Evolutionary conservation across 2,329 filamentous ascomycete species (phyloP).

Genomic region (Zymoseptoria crescenta): DNA sequence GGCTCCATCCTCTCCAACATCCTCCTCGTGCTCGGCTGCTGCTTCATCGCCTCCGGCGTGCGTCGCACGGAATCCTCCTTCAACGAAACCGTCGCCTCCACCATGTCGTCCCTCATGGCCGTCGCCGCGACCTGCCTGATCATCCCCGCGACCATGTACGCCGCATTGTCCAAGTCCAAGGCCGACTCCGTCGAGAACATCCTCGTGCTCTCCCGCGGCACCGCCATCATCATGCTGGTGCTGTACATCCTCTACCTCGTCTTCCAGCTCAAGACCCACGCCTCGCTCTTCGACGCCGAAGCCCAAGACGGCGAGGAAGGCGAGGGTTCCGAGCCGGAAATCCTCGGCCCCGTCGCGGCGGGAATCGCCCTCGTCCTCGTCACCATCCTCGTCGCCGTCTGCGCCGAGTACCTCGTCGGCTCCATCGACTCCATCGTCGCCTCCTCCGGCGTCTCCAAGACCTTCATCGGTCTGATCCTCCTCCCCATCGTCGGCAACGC

Average conservation of each 20-base stretch:
- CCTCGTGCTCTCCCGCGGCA: constrained; percentile 45
- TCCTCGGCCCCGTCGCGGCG: constrained; percentile 39
- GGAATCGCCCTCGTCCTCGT: constrained; percentile 40
- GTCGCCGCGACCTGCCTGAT: constrained; percentile 48
- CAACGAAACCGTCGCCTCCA: constrained; percentile 69
- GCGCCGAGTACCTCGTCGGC: constrained; percentile 48
- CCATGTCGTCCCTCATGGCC: constrained; percentile 57
- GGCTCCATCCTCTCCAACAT: constrained; percentile 94
- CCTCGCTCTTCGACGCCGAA: constrained; percentile 40
- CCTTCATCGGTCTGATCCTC: constrained; percentile 50
- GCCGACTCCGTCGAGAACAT: constrained; percentile 37
- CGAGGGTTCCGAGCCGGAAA: constrained; percentile 31
- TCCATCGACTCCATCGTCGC: constrained; percentile 48
- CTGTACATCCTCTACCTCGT: constrained; percentile 48
- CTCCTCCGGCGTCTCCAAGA: constrained; percentile 45
- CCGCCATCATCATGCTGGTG: constrained; percentile 46
- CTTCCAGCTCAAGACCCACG: constrained; percentile 48
- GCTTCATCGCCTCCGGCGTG: constrained; percentile 45
- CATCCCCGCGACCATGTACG: constrained; percentile 47
- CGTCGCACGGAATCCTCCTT: constrained; percentile 46
- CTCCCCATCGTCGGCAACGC: constrained; percentile 52
- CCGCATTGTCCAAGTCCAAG: constrained; percentile 35
- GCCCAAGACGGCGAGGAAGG: constrained; percentile 26
- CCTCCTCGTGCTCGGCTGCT: constrained; percentile 59
- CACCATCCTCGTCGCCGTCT: constrained; percentile 43